Base-by-base conservation (phyloP, 1,284 basidiomycete genomes). In the Microbotryum violaceum region DNA sequence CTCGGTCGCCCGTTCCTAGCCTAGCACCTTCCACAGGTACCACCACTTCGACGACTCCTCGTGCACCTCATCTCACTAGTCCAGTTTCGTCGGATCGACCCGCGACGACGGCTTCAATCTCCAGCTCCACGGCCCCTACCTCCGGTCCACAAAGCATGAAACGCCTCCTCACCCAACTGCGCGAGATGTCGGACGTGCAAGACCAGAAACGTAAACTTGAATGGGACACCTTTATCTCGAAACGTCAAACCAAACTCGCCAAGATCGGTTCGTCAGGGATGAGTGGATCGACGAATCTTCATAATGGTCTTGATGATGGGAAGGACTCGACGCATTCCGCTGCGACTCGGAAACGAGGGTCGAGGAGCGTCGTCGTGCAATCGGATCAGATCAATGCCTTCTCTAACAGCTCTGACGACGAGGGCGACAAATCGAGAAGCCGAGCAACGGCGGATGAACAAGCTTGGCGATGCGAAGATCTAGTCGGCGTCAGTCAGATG, bases 401-500 rank as follows among this genome's bases (percentile, higher is more conserved):
- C 6, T 42, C 37, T 0, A 42, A 73, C 60, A 78, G 79, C 64
- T 59, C 72, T 49, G 65, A 66, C 29, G 60, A 75, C 29, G 65
- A 47, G 2, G 62, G 75, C 51, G 21, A 46, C 29, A 6, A 45
- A 58, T 7, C 66, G 75, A 10, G 49, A 60, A 53, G 54, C 60
- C 37, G 51, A 31, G 67, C 75, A 1, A 58, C 73, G 7, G 67
- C 73, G 6, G 58, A 71, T 10, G 60, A 64, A 42, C 45, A 54
- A 14, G 56, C 16, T 1, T 69, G 68, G 65, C 49, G 64, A 20
- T 42, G 37, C 37, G 70, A 71, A 25, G 73, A 74, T 27, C 76
- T 97, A 47, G 85, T 97, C 53, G 91, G 90, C 0, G 86, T 97
- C 64, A 85, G 85, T n/a, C 88, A 91, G 74, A 83, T 96, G 64